Conservation (phyloP, 495 filamentous ascomycete genomes). For the Lepraria neglecta region DNA sequence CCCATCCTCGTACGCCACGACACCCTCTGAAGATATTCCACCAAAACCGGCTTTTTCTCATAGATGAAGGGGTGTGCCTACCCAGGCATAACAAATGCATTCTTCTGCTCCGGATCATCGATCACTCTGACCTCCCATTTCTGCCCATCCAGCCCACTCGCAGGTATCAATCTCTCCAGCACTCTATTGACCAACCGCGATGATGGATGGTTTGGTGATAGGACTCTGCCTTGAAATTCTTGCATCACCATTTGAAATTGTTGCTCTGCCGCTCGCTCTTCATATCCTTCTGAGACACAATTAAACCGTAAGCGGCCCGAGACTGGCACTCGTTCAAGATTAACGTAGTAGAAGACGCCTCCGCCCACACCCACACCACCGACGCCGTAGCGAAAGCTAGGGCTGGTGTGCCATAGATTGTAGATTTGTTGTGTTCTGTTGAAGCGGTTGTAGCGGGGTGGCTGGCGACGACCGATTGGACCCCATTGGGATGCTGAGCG, state of each 20-base stretch:
- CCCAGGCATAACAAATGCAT: conserved; percentile 85
- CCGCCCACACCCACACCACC: conserved; percentile 31
- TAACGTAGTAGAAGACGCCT: conserved; percentile 57
- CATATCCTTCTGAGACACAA: conserved; percentile 51
- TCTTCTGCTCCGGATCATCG: conserved; percentile 53
- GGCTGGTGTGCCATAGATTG: conserved; percentile 18
- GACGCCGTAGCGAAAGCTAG: conserved; percentile 23
- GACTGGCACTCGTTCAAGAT: conserved; percentile 72
- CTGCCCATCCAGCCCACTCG: conserved; percentile 53
- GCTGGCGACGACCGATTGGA: not conserved
- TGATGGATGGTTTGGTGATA: conserved; percentile 47
- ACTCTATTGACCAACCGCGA: conserved; percentile 58
- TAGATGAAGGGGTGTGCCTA: not conserved
- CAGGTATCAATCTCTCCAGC: conserved; percentile 63
- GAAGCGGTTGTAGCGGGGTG: conserved; percentile 25
- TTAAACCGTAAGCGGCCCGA: conserved; percentile 80
- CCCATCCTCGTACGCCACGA: not conserved
- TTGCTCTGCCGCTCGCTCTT: conserved; percentile 48
- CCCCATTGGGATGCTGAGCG: conserved; percentile 14
- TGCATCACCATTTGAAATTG: conserved; percentile 48
- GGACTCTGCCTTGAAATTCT: conserved; percentile 42
- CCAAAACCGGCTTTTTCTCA: not conserved
- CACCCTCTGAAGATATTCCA: not conserved
- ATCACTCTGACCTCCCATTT: conserved; percentile 86
- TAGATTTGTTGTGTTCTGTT: conserved; percentile 7